Evolutionary conservation across 148 eudicot genomes (phyloP).

Genomic region (Gaultheria prostrata): DNA sequence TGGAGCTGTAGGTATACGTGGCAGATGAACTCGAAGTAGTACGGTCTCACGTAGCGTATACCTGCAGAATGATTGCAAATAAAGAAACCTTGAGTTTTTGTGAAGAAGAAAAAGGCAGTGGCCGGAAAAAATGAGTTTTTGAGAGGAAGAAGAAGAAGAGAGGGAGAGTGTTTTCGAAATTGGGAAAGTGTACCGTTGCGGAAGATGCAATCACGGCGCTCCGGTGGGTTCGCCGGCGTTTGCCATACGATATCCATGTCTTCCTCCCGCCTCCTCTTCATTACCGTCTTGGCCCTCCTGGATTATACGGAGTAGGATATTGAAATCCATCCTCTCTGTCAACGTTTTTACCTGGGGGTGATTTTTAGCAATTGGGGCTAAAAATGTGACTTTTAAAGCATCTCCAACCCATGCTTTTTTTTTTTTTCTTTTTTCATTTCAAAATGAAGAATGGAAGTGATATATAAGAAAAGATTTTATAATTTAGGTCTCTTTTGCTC

Average conservation of each 20-base stretch:
- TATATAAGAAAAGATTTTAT: too few species aligned
- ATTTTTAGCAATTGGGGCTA: too few species aligned
- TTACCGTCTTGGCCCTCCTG: conserved; percentile 1
- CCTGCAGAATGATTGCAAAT: conserved; percentile 42
- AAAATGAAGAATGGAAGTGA: too few species aligned
- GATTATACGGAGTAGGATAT: too few species aligned
- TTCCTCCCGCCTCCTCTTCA: conserved; percentile 52
- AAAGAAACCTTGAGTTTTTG: not conserved
- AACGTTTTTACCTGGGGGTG: too few species aligned
- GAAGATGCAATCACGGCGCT: conserved; percentile 74
- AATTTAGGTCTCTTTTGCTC: too few species aligned
- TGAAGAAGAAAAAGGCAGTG: not conserved
- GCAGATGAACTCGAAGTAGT: conserved; percentile 93
- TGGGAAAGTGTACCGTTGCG: conserved; percentile 45
- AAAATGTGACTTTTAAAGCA: too few species aligned
- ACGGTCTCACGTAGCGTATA: conserved; percentile 82
- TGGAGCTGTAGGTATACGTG: conserved; percentile 49
- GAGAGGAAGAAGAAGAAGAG: too few species aligned
- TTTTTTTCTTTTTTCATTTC: too few species aligned
- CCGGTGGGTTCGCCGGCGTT: conserved; percentile 81
- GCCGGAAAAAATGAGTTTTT: not conserved
- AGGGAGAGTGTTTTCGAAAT: too few species aligned
- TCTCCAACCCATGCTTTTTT: too few species aligned
- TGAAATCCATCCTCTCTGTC: too few species aligned
- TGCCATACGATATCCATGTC: conserved; percentile 95